A percentile compares a stretch with the other conserved stretches of the same genome.
Conservation (phyloP, 2,329 filamentous ascomycete species). For the Cadophora sp. region DNA sequence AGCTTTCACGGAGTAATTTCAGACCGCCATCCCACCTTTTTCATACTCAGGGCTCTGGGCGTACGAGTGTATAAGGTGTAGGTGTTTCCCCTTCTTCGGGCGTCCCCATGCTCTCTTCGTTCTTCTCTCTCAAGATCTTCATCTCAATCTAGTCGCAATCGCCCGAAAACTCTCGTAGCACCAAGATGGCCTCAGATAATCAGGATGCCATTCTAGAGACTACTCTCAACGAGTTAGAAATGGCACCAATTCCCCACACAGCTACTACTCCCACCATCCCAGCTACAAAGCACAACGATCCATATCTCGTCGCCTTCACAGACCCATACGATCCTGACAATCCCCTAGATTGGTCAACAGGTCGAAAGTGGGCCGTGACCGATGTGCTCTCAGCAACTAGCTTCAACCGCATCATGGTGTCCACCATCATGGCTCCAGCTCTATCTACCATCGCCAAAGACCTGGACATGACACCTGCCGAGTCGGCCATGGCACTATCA, state of each 20-base stretch:
- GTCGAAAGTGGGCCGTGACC: constrained; percentile 55
- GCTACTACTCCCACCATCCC: not conserved
- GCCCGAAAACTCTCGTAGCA: too few species aligned
- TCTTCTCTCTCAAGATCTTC: not conserved
- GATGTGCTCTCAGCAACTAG: constrained; percentile 54
- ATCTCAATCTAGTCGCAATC: not conserved
- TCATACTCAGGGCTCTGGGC: not conserved
- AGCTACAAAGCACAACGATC: constrained; percentile 19
- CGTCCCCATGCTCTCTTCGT: not conserved
- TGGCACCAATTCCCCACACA: not conserved
- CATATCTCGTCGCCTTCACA: constrained; percentile 31
- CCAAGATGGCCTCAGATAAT: not conserved
- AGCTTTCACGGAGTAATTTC: not conserved
- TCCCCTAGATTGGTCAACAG: constrained; percentile 51
- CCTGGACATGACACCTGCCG: constrained; percentile 54
- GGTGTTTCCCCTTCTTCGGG: not conserved
- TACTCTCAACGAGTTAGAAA: not conserved
- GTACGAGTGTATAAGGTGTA: not conserved
- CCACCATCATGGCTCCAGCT: constrained; percentile 59
- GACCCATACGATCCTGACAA: constrained; percentile 47
- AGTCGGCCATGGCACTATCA: constrained; percentile 55
- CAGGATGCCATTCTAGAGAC: not conserved
- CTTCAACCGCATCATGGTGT: constrained; percentile 59
- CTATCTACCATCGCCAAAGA: constrained; percentile 59
- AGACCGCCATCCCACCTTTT: not conserved